phyloP scores from a whole-genome alignment of 2,329 filamentous ascomycete species.

The Myriosclerotinia curreyana region DNA sequence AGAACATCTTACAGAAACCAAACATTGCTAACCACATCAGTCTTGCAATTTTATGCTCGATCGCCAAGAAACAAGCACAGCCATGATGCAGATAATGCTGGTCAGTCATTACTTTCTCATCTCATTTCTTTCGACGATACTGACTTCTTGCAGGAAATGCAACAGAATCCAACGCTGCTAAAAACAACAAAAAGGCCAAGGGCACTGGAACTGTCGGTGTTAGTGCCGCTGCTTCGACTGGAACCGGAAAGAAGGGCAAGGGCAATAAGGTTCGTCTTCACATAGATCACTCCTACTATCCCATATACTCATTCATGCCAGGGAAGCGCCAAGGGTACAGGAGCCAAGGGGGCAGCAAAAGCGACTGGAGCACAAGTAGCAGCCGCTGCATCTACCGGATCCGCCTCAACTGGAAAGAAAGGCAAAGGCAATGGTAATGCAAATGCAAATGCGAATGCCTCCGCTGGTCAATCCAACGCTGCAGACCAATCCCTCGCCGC shows the following conservation, averaged over 20 bases:
- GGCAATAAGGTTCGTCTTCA: neutral
- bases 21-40: slow-evolving; percentile 22
- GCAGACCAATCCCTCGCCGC: slow-evolving; percentile 4
- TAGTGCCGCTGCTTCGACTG: slow-evolving; percentile 11
- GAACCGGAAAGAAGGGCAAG: slow-evolving; percentile 18
- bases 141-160: neutral
- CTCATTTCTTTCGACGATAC: neutral
- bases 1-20: neutral
- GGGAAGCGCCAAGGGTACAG: neutral
- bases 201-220: neutral
- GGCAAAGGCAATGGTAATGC: slow-evolving; percentile 20
- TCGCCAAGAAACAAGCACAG: slow-evolving; percentile 27
- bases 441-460: no score
- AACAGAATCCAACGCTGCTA: neutral
- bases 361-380: neutral
- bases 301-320: slow-evolving; percentile 1
- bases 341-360: neutral
- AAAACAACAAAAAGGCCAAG: neutral
- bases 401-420: slow-evolving; percentile 21
- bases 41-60: slow-evolving; percentile 28
- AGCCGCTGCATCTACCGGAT: neutral
- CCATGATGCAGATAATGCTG: neutral
- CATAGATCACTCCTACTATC: no score
- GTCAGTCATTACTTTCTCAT: neutral
- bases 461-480: slow-evolving; percentile 13